Conservation (phyloP, 345 rosid species). For the Geranium brycei region DNA sequence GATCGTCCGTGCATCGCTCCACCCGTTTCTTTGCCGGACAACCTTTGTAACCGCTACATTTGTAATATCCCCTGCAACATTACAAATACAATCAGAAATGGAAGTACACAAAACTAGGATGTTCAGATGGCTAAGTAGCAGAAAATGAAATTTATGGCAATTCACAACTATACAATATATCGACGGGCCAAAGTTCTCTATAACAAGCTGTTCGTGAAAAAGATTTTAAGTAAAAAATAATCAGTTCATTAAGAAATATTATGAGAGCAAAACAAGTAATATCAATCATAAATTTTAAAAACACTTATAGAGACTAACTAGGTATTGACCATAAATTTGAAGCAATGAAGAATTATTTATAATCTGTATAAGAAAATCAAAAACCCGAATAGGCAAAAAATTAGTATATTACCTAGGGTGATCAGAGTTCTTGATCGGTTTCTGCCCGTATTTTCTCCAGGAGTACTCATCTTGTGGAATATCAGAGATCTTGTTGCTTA, state of each 20-base stretch:
- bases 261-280: no score
- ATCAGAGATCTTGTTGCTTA: slow-evolving; percentile 73
- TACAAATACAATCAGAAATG: background rate
- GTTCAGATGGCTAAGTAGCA: no score
- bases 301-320: no score
- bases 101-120: no score
- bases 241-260: no score
- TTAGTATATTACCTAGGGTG: slow-evolving; percentile 47
- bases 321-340: background rate
- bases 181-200: no score
- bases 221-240: no score
- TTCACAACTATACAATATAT: no score
- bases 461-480: slow-evolving; percentile 79
- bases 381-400: background rate
- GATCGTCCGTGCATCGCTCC: slow-evolving; percentile 64
- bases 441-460: slow-evolving; percentile 83
- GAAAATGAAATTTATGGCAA: no score
- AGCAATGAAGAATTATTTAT: background rate
- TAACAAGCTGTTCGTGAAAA: no score
- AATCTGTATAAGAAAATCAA: background rate
- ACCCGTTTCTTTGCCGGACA: slow-evolving; percentile 87
- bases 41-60: slow-evolving; percentile 69
- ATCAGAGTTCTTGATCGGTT: slow-evolving; percentile 75
- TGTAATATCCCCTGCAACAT: slow-evolving; percentile 61
- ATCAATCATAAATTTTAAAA: no score